Conservation (phyloP, 345 rosid genomes). For the Brassica cretica region DNA sequence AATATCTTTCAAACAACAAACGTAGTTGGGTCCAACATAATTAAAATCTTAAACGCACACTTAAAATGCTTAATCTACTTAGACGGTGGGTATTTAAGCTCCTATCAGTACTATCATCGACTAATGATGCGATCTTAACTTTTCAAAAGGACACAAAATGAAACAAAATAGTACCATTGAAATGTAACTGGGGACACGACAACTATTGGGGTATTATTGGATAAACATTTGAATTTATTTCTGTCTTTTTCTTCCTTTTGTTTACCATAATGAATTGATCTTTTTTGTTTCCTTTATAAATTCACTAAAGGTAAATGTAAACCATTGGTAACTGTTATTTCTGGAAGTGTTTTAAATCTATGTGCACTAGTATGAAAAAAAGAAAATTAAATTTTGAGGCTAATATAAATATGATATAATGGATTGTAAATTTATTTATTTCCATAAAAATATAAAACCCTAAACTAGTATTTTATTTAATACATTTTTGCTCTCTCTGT, state of each 20-base stretch:
- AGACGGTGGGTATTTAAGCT: constrained; percentile 22
- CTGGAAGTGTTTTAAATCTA: no score
- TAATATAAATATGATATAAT: no score
- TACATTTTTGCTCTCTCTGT: not conserved
- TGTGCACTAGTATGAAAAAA: no score
- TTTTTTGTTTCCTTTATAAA: not conserved
- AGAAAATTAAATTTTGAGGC: no score
- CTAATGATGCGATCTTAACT: constrained; percentile 25
- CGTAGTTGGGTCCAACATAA: not conserved
- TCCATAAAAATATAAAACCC: no score
- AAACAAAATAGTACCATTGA: not conserved
- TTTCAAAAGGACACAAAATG: constrained; percentile 7
- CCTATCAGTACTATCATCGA: constrained; percentile 21
- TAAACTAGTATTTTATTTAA: no score
- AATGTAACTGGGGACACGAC: constrained; percentile 20
- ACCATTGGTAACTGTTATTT: not conserved
- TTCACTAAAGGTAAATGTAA: not conserved
- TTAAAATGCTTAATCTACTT: constrained; percentile 15
- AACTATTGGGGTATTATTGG: constrained; percentile 11
- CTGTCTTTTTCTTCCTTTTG: constrained; percentile 27
- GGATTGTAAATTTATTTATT: no score
- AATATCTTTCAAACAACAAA: not conserved
- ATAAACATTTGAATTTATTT: constrained; percentile 13
- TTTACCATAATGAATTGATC: constrained; percentile 3
- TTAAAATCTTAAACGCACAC: not conserved